Percentiles rank a stretch among this genome's conserved stretches.
These are phyloP conservation scores for Microbotryum lychnidis-dioicae DNA, from an alignment of 1,284 basidiomycete species.

Conservation along the genomic window DNA sequence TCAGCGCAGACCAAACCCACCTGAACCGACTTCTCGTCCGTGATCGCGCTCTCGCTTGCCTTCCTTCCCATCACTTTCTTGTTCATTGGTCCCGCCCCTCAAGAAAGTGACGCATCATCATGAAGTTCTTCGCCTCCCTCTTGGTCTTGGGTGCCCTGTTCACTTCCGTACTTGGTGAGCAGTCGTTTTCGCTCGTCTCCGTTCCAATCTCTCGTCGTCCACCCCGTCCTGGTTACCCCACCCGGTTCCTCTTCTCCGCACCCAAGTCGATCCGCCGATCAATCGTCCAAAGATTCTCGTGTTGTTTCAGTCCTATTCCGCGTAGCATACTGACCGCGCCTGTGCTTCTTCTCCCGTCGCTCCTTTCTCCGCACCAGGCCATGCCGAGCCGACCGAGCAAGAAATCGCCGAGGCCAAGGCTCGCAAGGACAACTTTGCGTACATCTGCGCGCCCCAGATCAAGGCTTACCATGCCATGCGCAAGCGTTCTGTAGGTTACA, in stretches of 20 bases:
- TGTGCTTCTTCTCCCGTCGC: background rate
- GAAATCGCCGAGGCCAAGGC: slow-evolving; percentile 37
- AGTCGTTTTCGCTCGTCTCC: background rate
- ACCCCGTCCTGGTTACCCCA: slow-evolving; percentile 1
- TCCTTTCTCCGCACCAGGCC: slow-evolving; percentile 29
- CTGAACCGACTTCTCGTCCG: no score
- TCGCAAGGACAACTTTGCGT: slow-evolving; percentile 37
- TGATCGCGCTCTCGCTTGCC: background rate
- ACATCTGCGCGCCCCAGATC: slow-evolving; percentile 41
- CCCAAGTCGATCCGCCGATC: background rate
- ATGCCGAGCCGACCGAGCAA: slow-evolving; percentile 34
- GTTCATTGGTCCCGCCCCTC: background rate
- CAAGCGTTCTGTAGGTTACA: slow-evolving; percentile 36
- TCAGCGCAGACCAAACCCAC: no score
- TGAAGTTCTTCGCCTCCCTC: slow-evolving; percentile 15
- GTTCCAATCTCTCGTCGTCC: slow-evolving; percentile 2
- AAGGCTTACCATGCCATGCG: slow-evolving; percentile 39
- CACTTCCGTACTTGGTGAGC: slow-evolving; percentile 5
- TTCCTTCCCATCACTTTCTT: background rate
- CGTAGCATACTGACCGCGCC: background rate
- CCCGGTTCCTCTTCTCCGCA: background rate
- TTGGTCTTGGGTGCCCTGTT: slow-evolving; percentile 12
- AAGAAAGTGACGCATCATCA: background rate
- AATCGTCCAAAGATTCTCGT: background rate
- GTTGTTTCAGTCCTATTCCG: background rate